phyloP scores from a whole-genome alignment of 768 basidiomycete species.

The Krasilnikovozyma curviuscula region DNA sequence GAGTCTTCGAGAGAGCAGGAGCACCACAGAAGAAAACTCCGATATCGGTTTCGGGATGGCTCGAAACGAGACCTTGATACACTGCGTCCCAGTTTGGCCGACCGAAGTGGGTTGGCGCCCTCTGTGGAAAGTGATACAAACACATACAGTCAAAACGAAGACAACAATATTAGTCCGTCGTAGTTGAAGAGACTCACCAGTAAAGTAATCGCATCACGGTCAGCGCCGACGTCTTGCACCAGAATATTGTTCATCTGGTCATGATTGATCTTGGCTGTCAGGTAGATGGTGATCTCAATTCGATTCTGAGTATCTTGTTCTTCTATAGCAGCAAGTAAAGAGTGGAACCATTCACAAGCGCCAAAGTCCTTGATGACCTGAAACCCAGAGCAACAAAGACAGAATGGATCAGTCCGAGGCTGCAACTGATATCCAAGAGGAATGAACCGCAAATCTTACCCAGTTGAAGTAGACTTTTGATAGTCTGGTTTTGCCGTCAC shows the following conservation, averaged over 20 bases:
- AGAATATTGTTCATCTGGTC: slow-evolving; percentile 89
- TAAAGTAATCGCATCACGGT: slow-evolving; percentile 75
- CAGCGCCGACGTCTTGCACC: slow-evolving; percentile 78
- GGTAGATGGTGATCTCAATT: slow-evolving; percentile 77
- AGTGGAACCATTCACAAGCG: slow-evolving; percentile 45
- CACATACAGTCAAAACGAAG: background rate
- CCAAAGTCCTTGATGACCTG: slow-evolving; percentile 69
- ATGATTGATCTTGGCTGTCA: slow-evolving; percentile 63
- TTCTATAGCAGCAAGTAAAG: slow-evolving; percentile 76
- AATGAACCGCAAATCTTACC: slow-evolving; percentile 26
- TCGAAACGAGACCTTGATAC: slow-evolving; percentile 45
- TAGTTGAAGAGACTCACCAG: slow-evolving; percentile 23
- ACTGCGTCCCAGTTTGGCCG: slow-evolving; percentile 43
- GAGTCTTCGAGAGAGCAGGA: slow-evolving; percentile 15
- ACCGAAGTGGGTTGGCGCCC: slow-evolving; percentile 84
- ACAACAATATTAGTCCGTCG: too few relatives aligned
- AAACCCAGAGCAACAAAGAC: background rate
- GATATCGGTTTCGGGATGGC: slow-evolving; percentile 72
- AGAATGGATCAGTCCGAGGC: background rate
- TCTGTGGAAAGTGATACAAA: slow-evolving; percentile 12
- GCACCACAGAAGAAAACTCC: slow-evolving; percentile 40
- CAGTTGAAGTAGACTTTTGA: slow-evolving; percentile 74
- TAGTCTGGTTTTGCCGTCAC: slow-evolving; percentile 50
- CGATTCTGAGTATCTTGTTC: slow-evolving; percentile 68
- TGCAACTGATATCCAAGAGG: background rate